Base-by-base conservation (phyloP, 768 basidiomycete genomes). In the Mycena metata region DNA sequence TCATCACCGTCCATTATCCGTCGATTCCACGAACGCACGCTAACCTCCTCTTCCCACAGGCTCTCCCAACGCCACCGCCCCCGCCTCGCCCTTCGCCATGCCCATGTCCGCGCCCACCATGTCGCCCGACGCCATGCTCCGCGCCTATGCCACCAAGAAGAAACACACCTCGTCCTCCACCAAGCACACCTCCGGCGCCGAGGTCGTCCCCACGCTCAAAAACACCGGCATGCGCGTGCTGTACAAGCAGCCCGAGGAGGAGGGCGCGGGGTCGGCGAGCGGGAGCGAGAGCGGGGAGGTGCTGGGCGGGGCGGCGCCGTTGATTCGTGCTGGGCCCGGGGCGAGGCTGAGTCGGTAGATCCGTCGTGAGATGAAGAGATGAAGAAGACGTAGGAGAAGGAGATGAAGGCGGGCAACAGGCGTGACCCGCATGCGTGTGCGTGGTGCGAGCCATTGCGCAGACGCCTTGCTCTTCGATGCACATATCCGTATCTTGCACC, bases 81-180 rank as follows among this genome's bases (percentile, higher is more conserved):
- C n/a, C n/a, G n/a, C n/a, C n/a, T n/a, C n/a, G n/a, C n/a, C n/a
- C n/a, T n/a, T n/a, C n/a, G n/a, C n/a, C n/a, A n/a, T n/a, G n/a
- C n/a, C n/a, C n/a, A n/a, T n/a, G n/a, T n/a, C n/a, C n/a, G n/a
- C n/a, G n/a, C n/a, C n/a, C n/a, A n/a, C n/a, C n/a, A n/a, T 84
- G 80, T 81, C 82, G 63, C 92, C 92, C 4, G 93, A 94, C 74
- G 92, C 88, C 26, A 91, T 94, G 89, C 82, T 94, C 51, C 88
- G 90, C 42, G 90, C 90, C 1, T 93, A 92, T 66, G 91, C 91
- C 7, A 85, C 57, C 45, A 69, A 82, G 30, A 82, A 85, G 69
- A 80, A 78, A 17, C n/a, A 45, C 33, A 47, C 54, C 24, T 5
- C 54, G 17, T 13, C 49, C n/a, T 39, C 36, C n/a, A 24, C 56